Base-by-base conservation (phyloP, 2,329 filamentous ascomycete species). In the Didymella exigua region DNA sequence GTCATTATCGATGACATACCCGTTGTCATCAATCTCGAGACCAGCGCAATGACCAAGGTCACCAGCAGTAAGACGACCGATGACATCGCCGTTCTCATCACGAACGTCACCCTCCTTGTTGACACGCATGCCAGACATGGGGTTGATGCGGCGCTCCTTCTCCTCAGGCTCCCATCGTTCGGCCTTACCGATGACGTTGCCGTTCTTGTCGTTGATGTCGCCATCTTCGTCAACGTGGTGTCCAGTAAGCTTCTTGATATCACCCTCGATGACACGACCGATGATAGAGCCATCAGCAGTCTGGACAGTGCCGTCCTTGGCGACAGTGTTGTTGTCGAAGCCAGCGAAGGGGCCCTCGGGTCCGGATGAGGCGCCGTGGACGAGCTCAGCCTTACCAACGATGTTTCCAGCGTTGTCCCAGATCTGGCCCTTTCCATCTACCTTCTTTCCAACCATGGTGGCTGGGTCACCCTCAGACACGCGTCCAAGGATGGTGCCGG, bases 331-430 rank as follows among this genome's bases (percentile, higher is more conserved):
- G 52, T 78, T 77, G 41, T 86, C 83, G 60, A 85, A 86, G 50
- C 84, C 84, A 62, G 80, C 83, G 71, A 87, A 87, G 2, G 82
- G 79, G 11, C 84, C 84, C 62, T 86, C 84, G 3, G 81, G 75
- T 56, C 77, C 65, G 30, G 70, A 76, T 43, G 82, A 76, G 19
- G 74, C 77, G 14, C 83, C 84, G 18, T 81, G 78, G 46, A 82
- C 80, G 42, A 86, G 79, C 69, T 86, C 83, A 43, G 80, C 84
- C 45, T 77, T 77, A 21, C 84, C 84, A 60, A 87, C 81, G 58
- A 87, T 80, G 58, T 86, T 84, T 52, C 84, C 84, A 56, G 82
- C 78, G 58, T 86, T 84, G 68, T 84, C 83, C 84, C 84, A 87
- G 70, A 87, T 84, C 68, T 87, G 83, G 40, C 84, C 84, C 71